phyloP scores from a whole-genome alignment of 2,329 filamentous ascomycete genomes.

The Alternaria metachromatica region DNA sequence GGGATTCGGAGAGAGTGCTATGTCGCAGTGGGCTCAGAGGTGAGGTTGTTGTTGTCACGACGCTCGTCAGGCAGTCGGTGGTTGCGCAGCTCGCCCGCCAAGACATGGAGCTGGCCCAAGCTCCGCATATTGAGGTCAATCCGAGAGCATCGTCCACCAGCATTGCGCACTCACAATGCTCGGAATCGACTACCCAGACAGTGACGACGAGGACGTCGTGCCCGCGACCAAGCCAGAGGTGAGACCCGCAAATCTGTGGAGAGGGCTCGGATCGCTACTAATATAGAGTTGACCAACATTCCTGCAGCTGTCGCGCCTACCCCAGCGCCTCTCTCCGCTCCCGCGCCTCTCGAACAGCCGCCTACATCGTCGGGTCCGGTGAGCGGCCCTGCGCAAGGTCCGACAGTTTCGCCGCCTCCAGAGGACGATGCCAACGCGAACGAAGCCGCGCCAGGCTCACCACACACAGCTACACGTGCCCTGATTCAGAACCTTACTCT shows the following conservation, averaged over 20 bases:
- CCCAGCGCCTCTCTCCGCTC: constrained; percentile 11
- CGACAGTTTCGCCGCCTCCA: constrained; percentile 29
- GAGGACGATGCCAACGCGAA: constrained; percentile 20
- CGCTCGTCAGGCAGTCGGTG: constrained; percentile 39
- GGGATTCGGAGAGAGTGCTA: constrained; percentile 1
- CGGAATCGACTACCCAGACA: constrained; percentile 53
- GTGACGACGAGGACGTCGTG: constrained; percentile 55
- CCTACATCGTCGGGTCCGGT: constrained; percentile 15
- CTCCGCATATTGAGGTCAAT: constrained; percentile 22
- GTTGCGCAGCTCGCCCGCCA: constrained; percentile 27
- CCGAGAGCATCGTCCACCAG: constrained; percentile 1
- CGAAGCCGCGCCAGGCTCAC: constrained; percentile 57
- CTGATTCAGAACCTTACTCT: constrained; percentile 75
- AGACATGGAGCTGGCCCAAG: constrained; percentile 34
- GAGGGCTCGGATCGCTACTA: constrained; percentile 56
- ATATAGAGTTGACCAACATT: constrained; percentile 46
- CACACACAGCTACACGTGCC: constrained; percentile 70
- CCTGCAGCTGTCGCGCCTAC: constrained; percentile 21
- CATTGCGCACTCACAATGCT: constrained; percentile 42
- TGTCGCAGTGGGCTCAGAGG: constrained; percentile 22
- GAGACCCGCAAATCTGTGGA: constrained; percentile 36
- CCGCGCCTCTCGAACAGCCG: constrained; percentile 15
- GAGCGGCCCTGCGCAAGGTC: constrained; percentile 38
- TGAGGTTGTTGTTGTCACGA: constrained; percentile 30
- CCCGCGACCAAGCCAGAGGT: constrained; percentile 46